Evolutionary conservation across 208 protist genomes (phyloP), one percentile per base, ranked within the genome.

Genomic region (Trypanosoma caninum): DNA sequence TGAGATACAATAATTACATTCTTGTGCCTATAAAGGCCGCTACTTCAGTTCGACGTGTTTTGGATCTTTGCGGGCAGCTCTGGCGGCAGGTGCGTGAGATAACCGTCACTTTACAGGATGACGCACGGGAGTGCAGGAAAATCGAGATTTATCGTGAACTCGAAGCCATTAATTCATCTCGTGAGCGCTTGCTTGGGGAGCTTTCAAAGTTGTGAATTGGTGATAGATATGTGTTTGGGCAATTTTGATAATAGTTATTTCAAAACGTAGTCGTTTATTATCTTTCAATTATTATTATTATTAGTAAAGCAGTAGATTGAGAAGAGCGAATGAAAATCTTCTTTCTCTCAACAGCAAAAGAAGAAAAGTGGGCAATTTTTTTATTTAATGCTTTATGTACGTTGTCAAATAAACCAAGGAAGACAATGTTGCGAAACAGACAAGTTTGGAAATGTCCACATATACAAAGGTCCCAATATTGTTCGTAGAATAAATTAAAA

Each of bases 1-100:
- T 90, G 72, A 81, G 85, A 20, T 93, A 93, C 70, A 91, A 95
- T 72, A 90, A 93, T 74, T 95, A 90, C 74, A 93, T 95, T 55
- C 69, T 91, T 18, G 85, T 95, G 10, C 89, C 89, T 20, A 95
- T 95, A 67, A 87, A 86, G 73, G 84, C 74, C 9, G 89, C 89
- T 37, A 92, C 86, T 25, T 91, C 85, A 7, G 76, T 95, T 35
- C 89, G 89, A 44, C 83, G 85, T 45, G 86, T 95, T 23, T 62
- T 95, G 44, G 79, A 85, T 52, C 73, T 91, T 7, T 72, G 80
- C 45, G 84, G 86, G n/a, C 66, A 67, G 31, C 84, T 95, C 30
- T 95, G 89, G 89, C 86, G 83, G 22, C 81, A 89, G 63, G 89
- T 95, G 60, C 82, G 86, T 30, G 85, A 93, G 68, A 90, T 95